Percentiles rank a stretch among this genome's conserved stretches.
phyloP scores from a whole-genome alignment of 495 filamentous ascomycete species.

The Penicillium bialowiezense region DNA sequence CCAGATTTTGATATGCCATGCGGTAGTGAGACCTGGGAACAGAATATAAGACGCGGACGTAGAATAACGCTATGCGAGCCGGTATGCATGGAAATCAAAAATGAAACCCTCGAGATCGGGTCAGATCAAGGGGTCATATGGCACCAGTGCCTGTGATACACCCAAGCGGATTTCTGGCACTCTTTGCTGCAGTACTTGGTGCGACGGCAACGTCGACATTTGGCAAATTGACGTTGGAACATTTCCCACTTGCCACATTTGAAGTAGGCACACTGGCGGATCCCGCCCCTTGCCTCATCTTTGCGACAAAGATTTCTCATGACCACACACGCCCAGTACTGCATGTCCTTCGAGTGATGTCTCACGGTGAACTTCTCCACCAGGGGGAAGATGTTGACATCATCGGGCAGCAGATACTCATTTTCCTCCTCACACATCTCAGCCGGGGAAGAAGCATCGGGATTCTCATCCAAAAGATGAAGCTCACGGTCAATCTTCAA shows the following conservation, averaged over 20 bases:
- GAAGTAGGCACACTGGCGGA: conserved; percentile 95
- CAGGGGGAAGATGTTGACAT: conserved; percentile 96
- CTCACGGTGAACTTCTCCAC: conserved; percentile 98
- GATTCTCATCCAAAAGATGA: conserved; percentile 69
- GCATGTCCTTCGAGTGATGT: conserved; percentile 93
- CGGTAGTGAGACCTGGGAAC: conserved; percentile 30
- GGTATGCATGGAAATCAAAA: conserved; percentile 43
- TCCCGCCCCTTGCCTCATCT: conserved; percentile 89
- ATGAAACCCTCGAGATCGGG: conserved; percentile 22
- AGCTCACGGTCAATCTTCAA: conserved; percentile 87
- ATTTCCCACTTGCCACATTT: conserved; percentile 98
- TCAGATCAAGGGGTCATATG: conserved; percentile 61
- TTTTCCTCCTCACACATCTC: conserved; percentile 66
- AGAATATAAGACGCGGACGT: conserved; percentile 24
- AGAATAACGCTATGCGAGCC: conserved; percentile 47
- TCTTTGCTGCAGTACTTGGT: conserved; percentile 99
- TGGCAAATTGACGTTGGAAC: conserved; percentile 93
- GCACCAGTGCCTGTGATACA: conserved; percentile 97
- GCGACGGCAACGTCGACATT: conserved; percentile 91
- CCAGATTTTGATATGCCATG: conserved; percentile 46
- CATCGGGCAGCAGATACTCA: conserved; percentile 87
- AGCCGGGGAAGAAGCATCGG: conserved; percentile 39
- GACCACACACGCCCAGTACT: conserved; percentile 98
- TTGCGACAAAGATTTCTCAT: conserved; percentile 99
- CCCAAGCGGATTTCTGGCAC: conserved; percentile 98